Base-by-base conservation (phyloP, 345 rosid species). In the Raphanus raphanistrum region DNA sequence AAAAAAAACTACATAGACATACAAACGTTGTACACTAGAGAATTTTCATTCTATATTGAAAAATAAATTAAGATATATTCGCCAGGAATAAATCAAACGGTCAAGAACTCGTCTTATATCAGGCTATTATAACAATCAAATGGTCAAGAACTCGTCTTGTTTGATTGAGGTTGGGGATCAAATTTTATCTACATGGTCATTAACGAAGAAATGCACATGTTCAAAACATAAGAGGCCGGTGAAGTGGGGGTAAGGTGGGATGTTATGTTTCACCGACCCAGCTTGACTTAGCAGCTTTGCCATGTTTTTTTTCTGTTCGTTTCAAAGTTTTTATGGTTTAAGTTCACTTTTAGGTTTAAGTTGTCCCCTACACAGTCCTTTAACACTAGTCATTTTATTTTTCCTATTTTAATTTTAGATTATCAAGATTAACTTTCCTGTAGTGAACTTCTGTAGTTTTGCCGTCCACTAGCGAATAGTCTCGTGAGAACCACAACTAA, bases 241-340 rank as follows among this genome's bases (percentile, higher is more conserved):
- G 72, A 3, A 38, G 54, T 64, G 77, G 43, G 27, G 62, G 60
- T 54, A 27, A 38, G 9, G 50, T 63, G 66, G 76, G 29, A n/a
- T 71, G 25, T 43, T 31, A 43, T n/a, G 71, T 65, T 73, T 67
- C 82, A 73, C 82, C 78, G 82, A 45, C 82, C 73, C 78, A 72
- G 60, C 78, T 79, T 79, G 82, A 79, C 78, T 79, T 79, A 73
- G 64, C 64, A 66, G 57, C 31, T 71, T 77, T 77, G 76, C 67
- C 29, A 17, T 71, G 75, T 52, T 41, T 27, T 27, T 1, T 15
- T 61, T 67, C 2, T 27, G 16, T 38, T 7, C n/a, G 25, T 52
- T 60, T 28, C 48, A 27, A 38, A 6, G 60, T 17, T 70, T 70
- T 54, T 41, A 0, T 66, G 12, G 9, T 59, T 64, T 26, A 57